Conservation (phyloP, 148 eudicot genomes). For the Diospyros lotus region DNA sequence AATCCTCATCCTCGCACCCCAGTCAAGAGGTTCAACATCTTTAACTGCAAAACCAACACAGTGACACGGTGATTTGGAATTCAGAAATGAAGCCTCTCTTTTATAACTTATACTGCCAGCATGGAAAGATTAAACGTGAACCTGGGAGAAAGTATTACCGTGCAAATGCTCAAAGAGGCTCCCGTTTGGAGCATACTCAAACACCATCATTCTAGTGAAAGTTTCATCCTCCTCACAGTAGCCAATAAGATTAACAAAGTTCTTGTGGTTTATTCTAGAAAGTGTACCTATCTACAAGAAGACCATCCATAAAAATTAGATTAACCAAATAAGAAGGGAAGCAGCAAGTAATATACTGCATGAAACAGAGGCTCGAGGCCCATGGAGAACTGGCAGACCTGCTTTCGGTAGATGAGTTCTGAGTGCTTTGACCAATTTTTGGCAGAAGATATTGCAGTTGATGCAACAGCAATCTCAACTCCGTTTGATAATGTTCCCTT, state of each 20-base stretch:
- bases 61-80: too few species aligned
- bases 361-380: too few species aligned
- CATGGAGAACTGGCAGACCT: conserved; percentile 34
- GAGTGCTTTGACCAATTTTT: conserved; percentile 71
- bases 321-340: too few species aligned
- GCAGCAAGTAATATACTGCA: too few species aligned
- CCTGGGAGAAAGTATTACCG: conserved; percentile 34
- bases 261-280: conserved; percentile 83
- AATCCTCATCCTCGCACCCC: conserved; percentile 63
- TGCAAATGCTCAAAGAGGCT: conserved; percentile 94
- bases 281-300: conserved; percentile 48
- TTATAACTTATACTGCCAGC: too few species aligned
- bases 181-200: conserved; percentile 92
- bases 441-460: conserved; percentile 44
- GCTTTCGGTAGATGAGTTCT: conserved; percentile 59
- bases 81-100: too few species aligned
- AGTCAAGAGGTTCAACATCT: conserved; percentile 89
- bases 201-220: conserved; percentile 78
- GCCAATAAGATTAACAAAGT: conserved; percentile 74
- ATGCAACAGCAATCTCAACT: conserved; percentile 72
- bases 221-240: conserved; percentile 77
- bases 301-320: not conserved
- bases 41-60: conserved; percentile 32
- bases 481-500: conserved; percentile 86
- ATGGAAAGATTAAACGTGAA: too few species aligned